These are phyloP conservation scores for Calvatia gigantea DNA, from an alignment of 768 basidiomycete genomes.

Conservation along the genomic window DNA sequence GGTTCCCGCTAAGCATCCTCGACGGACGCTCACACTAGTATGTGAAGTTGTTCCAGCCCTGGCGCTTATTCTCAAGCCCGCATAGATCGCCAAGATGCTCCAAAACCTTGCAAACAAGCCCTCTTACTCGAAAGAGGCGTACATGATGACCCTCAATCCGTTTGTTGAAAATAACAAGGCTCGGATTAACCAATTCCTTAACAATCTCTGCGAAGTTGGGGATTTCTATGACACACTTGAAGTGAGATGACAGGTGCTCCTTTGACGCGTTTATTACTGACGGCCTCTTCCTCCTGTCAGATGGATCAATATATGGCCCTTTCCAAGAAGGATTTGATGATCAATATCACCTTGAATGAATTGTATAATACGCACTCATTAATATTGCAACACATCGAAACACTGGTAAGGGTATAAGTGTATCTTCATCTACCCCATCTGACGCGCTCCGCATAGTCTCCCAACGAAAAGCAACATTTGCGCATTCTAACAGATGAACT, in stretches of 20 bases:
- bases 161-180: conserved; percentile 99
- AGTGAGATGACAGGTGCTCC: conserved; percentile 40
- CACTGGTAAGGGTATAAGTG: conserved; percentile 57
- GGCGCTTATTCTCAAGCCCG: not conserved
- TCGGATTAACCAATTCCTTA: conserved; percentile 95
- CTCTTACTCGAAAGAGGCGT: conserved; percentile 94
- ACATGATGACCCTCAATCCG: conserved; percentile 98
- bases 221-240: conserved; percentile 99
- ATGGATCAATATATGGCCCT: conserved; percentile 99
- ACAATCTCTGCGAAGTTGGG: conserved; percentile 95
- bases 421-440: not conserved
- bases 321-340: conserved; percentile 97
- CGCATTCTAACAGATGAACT: conserved; percentile 97
- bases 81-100: conserved; percentile 97
- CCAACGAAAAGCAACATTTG: conserved; percentile 96
- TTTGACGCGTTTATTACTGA: not conserved
- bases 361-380: conserved; percentile 98
- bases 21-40: conserved; percentile 89
- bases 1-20: conserved; percentile 95
- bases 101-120: conserved; percentile 99
- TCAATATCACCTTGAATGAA: conserved; percentile 98
- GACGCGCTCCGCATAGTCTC: conserved; percentile 56
- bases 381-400: conserved; percentile 92
- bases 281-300: conserved; percentile 36
- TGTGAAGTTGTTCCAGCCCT: conserved; percentile 30